These are phyloP conservation scores for Lepraria neglecta DNA, from an alignment of 495 filamentous ascomycete species.

Conservation along the genomic window DNA sequence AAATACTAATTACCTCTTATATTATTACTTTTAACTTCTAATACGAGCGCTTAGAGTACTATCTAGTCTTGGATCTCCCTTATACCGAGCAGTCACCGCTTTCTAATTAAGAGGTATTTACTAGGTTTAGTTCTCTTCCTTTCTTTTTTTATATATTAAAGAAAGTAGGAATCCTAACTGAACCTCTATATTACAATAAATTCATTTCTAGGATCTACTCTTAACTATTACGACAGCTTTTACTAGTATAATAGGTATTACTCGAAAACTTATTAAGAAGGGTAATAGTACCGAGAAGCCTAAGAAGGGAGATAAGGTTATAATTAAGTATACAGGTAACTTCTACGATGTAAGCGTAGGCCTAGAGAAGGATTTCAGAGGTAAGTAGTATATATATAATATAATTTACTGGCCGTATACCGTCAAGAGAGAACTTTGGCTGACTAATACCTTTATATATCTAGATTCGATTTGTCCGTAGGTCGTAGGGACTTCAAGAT, in stretches of 20 bases:
- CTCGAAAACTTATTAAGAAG: slow-evolving; percentile 36
- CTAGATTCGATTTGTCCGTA: slow-evolving; percentile 77
- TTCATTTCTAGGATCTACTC: neutral
- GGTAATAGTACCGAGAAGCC: slow-evolving; percentile 55
- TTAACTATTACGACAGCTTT: slow-evolving; percentile 1
- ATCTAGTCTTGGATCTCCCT: too few species aligned
- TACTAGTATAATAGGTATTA: slow-evolving; percentile 49
- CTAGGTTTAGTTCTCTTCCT: too few species aligned
- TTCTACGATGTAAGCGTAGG: slow-evolving; percentile 56
- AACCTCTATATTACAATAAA: neutral
- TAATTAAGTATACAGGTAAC: slow-evolving; percentile 79
- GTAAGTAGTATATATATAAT: slow-evolving; percentile 40
- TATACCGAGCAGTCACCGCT: too few species aligned
- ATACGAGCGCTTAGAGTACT: too few species aligned
- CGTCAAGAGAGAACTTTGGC: neutral
- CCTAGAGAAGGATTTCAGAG: slow-evolving; percentile 40
- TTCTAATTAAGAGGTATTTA: too few species aligned
- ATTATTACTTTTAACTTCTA: neutral
- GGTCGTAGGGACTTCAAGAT: slow-evolving; percentile 58
- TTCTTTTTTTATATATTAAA: too few species aligned
- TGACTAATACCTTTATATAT: slow-evolving; percentile 18
- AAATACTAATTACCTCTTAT: neutral
- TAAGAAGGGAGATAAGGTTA: slow-evolving; percentile 56
- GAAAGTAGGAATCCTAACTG: neutral
- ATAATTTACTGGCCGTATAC: neutral